These are phyloP conservation scores for Closterium sp. DNA, from an alignment of 139 green algal genomes.

Conservation along the genomic window DNA sequence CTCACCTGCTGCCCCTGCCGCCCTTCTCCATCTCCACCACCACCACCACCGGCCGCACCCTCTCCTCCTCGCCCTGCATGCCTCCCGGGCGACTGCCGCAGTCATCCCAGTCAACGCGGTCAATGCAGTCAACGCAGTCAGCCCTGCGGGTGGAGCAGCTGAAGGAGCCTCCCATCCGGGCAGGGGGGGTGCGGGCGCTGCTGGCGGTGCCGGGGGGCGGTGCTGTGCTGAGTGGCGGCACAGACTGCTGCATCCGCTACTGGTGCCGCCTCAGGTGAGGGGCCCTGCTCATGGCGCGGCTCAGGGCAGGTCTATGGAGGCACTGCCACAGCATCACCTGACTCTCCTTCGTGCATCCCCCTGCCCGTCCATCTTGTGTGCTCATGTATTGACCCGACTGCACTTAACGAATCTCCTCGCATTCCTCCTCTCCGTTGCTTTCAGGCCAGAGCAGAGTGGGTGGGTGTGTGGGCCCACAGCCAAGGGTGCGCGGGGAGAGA, in stretches of 20 bases:
- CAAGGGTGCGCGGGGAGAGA: background rate
- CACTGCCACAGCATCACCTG: too few species aligned
- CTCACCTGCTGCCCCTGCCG: background rate
- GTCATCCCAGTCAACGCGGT: background rate
- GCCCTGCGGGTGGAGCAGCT: constrained; percentile 40
- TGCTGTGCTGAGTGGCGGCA: constrained; percentile 40
- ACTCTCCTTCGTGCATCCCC: too few species aligned
- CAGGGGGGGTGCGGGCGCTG: constrained; percentile 19
- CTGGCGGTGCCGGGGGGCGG: constrained; percentile 23
- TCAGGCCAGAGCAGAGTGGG: constrained; percentile 29
- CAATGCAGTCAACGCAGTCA: background rate
- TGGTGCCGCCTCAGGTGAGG: constrained; percentile 26
- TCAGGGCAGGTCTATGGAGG: background rate
- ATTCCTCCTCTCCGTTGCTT: too few species aligned
- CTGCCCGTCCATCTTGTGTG: too few species aligned
- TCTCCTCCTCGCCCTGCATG: constrained; percentile 1
- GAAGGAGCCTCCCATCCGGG: constrained; percentile 13
- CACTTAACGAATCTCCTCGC: too few species aligned
- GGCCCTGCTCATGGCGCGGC: background rate
- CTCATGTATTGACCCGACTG: too few species aligned
- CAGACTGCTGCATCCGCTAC: constrained; percentile 41
- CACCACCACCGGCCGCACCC: background rate
- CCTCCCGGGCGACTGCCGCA: background rate
- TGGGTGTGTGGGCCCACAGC: constrained; percentile 34
- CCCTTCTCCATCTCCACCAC: background rate